These are phyloP conservation scores for Lachancea lanzarotensis DNA, from an alignment of 805 yeast species.

Conservation along the genomic window DNA sequence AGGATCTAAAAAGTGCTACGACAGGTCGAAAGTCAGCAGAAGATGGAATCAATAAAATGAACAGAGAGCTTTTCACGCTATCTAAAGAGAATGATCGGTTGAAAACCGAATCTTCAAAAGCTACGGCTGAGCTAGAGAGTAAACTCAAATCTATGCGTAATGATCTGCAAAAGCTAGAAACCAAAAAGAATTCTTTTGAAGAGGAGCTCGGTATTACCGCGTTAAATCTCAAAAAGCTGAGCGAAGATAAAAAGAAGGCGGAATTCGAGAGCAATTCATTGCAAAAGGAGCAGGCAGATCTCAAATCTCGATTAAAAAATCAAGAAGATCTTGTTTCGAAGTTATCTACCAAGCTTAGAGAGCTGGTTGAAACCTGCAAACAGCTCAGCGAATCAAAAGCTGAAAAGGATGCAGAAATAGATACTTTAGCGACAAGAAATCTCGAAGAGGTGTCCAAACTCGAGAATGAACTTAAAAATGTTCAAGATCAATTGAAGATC, in stretches of 20 bases:
- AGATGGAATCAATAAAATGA: constrained; percentile 86
- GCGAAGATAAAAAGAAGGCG: constrained; percentile 9
- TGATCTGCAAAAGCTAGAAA: constrained; percentile 1
- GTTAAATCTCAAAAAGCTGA: not conserved
- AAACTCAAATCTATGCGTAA: constrained; percentile 4
- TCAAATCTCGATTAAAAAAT: constrained; percentile 24
- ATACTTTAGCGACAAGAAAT: not conserved
- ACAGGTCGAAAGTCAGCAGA: constrained; percentile 59
- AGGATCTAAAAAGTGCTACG: constrained; percentile 23
- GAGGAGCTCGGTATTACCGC: not conserved
- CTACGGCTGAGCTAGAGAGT: constrained; percentile 31
- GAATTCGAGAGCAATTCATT: constrained; percentile 19
- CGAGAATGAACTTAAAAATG: not conserved
- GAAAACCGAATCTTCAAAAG: constrained; percentile 37
- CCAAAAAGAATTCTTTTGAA: not conserved
- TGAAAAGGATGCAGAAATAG: not conserved
- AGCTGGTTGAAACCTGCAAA: constrained; percentile 34
- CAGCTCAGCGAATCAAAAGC: constrained; percentile 15
- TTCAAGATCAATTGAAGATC: not conserved
- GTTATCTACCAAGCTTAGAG: constrained; percentile 40
- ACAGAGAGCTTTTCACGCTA: constrained; percentile 66
- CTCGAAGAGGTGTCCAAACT: not conserved
- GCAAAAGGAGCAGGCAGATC: constrained; percentile 22
- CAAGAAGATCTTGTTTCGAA: constrained; percentile 35
- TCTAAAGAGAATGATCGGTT: constrained; percentile 51